Evolutionary conservation across 805 yeast species (phyloP), one percentile per base, ranked within the genome.

Genomic region (Myxozyma vanderwaltii): DNA sequence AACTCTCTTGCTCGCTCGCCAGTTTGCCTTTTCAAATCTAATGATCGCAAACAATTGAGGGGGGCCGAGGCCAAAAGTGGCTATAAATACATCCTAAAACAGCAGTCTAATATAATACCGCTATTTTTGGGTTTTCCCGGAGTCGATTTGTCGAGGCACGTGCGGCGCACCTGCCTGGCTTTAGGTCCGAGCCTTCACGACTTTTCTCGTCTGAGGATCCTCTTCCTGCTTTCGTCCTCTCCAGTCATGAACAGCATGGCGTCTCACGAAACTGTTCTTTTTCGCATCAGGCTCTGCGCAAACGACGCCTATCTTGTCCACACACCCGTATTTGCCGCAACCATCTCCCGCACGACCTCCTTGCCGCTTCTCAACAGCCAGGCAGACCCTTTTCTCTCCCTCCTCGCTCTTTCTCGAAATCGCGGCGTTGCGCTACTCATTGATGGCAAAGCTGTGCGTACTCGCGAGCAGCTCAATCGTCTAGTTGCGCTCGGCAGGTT

Each of bases 401-500:
- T 60, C 27, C 54, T 55, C 36, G 23, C 47, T 3, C 52, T 54
- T 17, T 26, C 61, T 24, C 51, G 36, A 48, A 52, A 48, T n/a
- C 51, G 39, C 27, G 64, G 51, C 23, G 58, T 58, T 2, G 64
- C 54, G 21, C 36, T 61, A 10, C 49, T 58, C 6, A 38, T 53
- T 17, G 59, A 58, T 33, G 63, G 61, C 35, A 51, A 39, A 23
- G 64, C 52, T 23, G 59, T 61, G 15, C 56, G 64, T n/a, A 40
- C 62, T 3, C 54, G 63, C 31, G 55, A 49, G 29, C 64, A 61
- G 50, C 53, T 61, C 31, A 61, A 54, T 48, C 61, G 56, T 31
- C 57, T 61, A 35, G 39, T 61, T 10, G 64, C 64, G 29, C 39
- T 58, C 39, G 64, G 64, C 19, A 29, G 59, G 43, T 56, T 61